phyloP scores from a whole-genome alignment of 345 rosid genomes.

The Hibiscus tridactylites region DNA sequence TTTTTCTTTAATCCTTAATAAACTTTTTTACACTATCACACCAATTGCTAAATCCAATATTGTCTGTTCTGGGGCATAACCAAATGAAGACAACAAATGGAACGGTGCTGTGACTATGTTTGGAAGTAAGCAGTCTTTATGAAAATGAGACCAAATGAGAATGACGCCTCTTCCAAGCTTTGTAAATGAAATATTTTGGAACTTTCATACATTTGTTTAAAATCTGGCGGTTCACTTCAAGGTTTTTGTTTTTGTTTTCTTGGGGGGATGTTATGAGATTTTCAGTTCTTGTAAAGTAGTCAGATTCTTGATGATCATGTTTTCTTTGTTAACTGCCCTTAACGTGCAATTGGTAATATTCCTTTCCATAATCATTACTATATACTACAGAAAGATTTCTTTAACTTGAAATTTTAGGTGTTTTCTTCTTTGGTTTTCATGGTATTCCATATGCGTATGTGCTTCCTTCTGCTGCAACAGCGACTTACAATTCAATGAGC shows the following conservation, averaged over 20 bases:
- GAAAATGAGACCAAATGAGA: background rate
- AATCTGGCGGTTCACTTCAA: background rate
- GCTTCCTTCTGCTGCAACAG: conserved; percentile 77
- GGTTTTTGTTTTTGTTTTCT: too few species aligned
- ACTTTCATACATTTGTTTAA: background rate
- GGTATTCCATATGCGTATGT: conserved; percentile 58
- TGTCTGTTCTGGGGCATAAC: background rate
- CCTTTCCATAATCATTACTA: conserved; percentile 2
- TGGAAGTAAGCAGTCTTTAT: conserved; percentile 4
- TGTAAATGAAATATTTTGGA: background rate
- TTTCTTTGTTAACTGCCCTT: conserved; percentile 2
- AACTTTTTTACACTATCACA: background rate
- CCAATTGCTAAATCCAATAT: background rate
- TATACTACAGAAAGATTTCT: conserved; percentile 33
- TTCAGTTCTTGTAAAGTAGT: background rate
- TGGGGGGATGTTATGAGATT: background rate
- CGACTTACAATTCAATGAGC: conserved; percentile 51
- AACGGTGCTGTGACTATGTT: background rate
- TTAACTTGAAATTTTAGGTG: conserved; percentile 55
- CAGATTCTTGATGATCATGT: background rate
- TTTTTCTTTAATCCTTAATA: background rate
- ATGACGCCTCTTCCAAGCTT: background rate
- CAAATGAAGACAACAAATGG: background rate
- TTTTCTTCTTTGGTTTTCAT: conserved; percentile 67
- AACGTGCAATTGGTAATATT: background rate